Percentiles rank a stretch among this genome's conserved stretches.
These are phyloP conservation scores for Onygenales sp. DNA, from an alignment of 2,329 filamentous ascomycete species.

Conservation along the genomic window DNA sequence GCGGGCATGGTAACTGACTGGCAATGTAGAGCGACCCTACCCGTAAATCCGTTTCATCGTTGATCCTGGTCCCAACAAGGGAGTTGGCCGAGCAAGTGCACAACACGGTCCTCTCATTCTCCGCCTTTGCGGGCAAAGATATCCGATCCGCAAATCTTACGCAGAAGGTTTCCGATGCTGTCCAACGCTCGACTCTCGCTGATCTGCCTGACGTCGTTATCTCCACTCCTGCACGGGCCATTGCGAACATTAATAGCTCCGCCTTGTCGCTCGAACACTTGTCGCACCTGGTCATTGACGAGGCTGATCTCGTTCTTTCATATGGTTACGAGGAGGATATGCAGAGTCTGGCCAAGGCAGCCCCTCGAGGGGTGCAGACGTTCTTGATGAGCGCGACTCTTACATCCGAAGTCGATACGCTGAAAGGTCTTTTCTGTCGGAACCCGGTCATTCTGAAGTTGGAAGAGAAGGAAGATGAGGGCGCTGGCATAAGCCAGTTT, in stretches of 20 bases:
- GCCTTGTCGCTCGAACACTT: slow-evolving; percentile 63
- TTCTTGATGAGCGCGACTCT: slow-evolving; percentile 91
- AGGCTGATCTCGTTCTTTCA: slow-evolving; percentile 85
- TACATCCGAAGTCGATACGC: slow-evolving; percentile 72
- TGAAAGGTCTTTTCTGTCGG: slow-evolving; percentile 78
- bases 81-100: slow-evolving; percentile 89
- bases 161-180: slow-evolving; percentile 79
- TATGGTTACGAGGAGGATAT: slow-evolving; percentile 93
- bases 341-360: slow-evolving; percentile 62
- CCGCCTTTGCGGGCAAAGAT: slow-evolving; percentile 75
- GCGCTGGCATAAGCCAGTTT: slow-evolving; percentile 73
- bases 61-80: slow-evolving; percentile 87
- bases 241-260: slow-evolving; percentile 64
- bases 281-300: slow-evolving; percentile 76
- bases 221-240: slow-evolving; percentile 78
- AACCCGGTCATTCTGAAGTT: slow-evolving; percentile 72
- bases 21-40: slow-evolving; percentile 50
- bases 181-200: slow-evolving; percentile 76
- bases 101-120: slow-evolving; percentile 65
- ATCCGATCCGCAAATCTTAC: slow-evolving; percentile 77
- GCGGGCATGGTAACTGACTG: slow-evolving; percentile 38
- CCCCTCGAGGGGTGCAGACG: slow-evolving; percentile 81
- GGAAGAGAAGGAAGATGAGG: slow-evolving; percentile 69
- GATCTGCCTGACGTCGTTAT: slow-evolving; percentile 83
- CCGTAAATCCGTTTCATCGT: slow-evolving; percentile 52